Base-by-base conservation (phyloP, 208 protist genomes). In the Trypanosoma mega region DNA sequence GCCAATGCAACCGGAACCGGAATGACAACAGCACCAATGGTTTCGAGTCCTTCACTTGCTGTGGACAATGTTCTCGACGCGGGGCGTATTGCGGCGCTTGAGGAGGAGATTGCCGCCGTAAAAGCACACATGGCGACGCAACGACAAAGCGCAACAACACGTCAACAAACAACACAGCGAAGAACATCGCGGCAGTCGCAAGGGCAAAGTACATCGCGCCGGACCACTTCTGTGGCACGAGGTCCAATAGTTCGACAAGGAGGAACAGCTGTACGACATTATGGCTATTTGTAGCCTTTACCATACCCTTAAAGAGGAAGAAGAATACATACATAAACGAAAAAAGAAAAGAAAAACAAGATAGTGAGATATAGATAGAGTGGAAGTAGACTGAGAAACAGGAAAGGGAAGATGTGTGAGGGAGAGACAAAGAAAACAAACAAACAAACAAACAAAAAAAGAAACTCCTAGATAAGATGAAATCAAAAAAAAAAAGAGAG, bases 61-160 rank as follows among this genome's bases (percentile, higher is more conserved):
- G n/a, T 4, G 44, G 7, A 14, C 1, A 7, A 8, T 23, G 11
- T 20, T 41, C 18, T 33, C 29, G 58, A 73, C 24, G 44, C 46
- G 14, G 72, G 65, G 31, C 55, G 78, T n/a, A 48, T 80, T 50
- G 53, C 67, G 8, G 47, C 27, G 14, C 46, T 85, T 12, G 83
- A 94, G 59, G 73, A 80, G 27, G 87, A 94, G 55, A 86, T 94
- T 20, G 68, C 72, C 20, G 63, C 63, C 21, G 79, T 91, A 34
- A 83, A 87, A 37, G 66, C 52, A 46, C 72, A 82, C 36, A 83
- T 94, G 55, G 27, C 68, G 14, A 46, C 37, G 44, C 68, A 73
- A 41, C 61, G 33, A 33, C 3, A 23, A 56, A 36, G 7, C 20
- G 21, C 30, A 49, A 18, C 16, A 46, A 6, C 48, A 48, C 43